Percentiles rank a stretch among this genome's conserved stretches.
Conservation (phyloP, 2,329 filamentous ascomycete genomes). For the Plenodomus biglobosus region DNA sequence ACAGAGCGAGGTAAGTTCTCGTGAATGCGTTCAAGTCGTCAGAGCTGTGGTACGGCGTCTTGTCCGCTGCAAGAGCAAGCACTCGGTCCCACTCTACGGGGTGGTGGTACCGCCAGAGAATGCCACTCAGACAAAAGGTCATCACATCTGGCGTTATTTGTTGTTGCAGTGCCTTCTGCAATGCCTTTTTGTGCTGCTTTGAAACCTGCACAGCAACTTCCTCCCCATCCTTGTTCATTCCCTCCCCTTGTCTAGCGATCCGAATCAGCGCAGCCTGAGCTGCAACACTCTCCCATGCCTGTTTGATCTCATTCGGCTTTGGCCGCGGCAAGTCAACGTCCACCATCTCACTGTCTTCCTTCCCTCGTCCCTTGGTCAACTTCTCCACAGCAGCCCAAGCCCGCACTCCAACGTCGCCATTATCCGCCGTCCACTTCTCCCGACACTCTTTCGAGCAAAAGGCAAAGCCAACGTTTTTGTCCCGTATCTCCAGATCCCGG, state of each 20-base stretch:
- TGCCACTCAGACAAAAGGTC: conserved; percentile 47
- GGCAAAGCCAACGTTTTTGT: conserved; percentile 44
- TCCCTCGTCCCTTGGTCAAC: conserved; percentile 34
- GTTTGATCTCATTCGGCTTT: conserved; percentile 26
- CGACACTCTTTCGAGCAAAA: conserved; percentile 48
- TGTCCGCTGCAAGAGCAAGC: conserved; percentile 45
- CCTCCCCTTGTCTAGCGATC: conserved; percentile 20
- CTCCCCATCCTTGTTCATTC: neutral
- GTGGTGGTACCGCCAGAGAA: conserved; percentile 37
- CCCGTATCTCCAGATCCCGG: conserved; percentile 44
- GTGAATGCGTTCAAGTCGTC: conserved; percentile 46
- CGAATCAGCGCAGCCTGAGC: conserved; percentile 33
- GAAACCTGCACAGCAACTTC: conserved; percentile 20
- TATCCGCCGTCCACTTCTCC: conserved; percentile 37
- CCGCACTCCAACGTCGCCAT: conserved; percentile 31
- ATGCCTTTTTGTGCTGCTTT: conserved; percentile 37
- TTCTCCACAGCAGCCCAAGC: conserved; percentile 41
- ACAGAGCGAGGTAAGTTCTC: conserved; percentile 48
- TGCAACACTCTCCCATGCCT: conserved; percentile 29
- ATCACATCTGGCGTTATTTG: conserved; percentile 45
- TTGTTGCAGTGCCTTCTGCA: conserved; percentile 33
- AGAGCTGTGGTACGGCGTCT: conserved; percentile 46
- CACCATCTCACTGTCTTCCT: conserved; percentile 40
- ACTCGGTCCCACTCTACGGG: conserved; percentile 38
- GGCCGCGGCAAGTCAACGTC: conserved; percentile 34